These are phyloP conservation scores for Cinnamomum chago DNA, from an alignment of 164 flowering plant genomes.

Conservation along the genomic window DNA sequence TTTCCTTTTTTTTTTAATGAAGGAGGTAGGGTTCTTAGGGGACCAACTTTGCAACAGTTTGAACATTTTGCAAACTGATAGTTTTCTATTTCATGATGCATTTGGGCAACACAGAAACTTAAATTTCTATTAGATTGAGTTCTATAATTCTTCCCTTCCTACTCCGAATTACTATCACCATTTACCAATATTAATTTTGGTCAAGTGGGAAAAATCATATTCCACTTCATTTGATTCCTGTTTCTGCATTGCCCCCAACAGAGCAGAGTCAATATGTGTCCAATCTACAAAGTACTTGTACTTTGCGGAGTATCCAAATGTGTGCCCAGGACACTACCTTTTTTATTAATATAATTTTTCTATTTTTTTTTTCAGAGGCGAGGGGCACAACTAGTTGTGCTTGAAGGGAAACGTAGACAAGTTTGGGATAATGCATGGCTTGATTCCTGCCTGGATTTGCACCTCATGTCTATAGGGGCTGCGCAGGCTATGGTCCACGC, in stretches of 20 bases:
- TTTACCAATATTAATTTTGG: not conserved
- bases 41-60: too few relatives aligned
- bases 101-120: not conserved
- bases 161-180: not conserved
- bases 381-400: slow-evolving; percentile 93
- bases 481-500: slow-evolving; percentile 99
- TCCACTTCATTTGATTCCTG: not conserved
- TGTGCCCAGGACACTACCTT: not conserved
- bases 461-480: slow-evolving; percentile 97
- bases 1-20: too few relatives aligned
- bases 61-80: not conserved
- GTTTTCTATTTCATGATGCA: not conserved
- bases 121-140: not conserved
- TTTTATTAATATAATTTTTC: too few relatives aligned
- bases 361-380: slow-evolving; percentile 45
- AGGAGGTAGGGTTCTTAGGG: too few relatives aligned
- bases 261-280: not conserved
- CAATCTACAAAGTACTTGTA: not conserved
- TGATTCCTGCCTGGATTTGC: slow-evolving; percentile 88
- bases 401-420: slow-evolving; percentile 75
- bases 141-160: not conserved
- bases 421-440: slow-evolving; percentile 95
- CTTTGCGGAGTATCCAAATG: not conserved
- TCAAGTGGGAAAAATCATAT: not conserved
- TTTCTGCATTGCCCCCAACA: not conserved